Conservation (phyloP, 2,329 filamentous ascomycete genomes). For the Delphinella strobiligena region DNA sequence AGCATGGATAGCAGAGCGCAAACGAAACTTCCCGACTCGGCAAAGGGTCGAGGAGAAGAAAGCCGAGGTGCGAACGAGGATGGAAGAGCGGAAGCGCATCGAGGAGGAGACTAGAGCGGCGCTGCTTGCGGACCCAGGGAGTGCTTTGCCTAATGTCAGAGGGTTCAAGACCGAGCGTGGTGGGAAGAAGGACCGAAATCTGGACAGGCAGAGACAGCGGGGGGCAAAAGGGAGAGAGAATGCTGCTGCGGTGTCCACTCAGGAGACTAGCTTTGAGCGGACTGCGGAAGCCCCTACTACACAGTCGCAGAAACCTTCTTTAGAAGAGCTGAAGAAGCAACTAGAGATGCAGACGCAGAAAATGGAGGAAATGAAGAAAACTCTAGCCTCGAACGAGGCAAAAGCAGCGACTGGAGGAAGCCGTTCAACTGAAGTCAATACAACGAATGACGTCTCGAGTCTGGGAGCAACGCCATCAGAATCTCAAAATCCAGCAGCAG, state of each 20-base stretch:
- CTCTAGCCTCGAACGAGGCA: conserved; percentile 12
- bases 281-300: background rate
- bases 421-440: background rate
- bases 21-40: conserved; percentile 67
- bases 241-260: background rate
- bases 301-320: background rate
- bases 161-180: no score
- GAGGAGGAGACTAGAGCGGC: conserved; percentile 15
- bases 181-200: background rate
- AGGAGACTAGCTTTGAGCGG: background rate
- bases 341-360: conserved; percentile 10
- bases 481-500: conserved; percentile 11
- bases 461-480: background rate
- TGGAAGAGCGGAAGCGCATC: conserved; percentile 16
- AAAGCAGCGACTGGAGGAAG: conserved; percentile 1
- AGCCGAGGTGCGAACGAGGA: conserved; percentile 7
- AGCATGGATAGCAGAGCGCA: conserved; percentile 71
- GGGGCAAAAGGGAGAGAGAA: background rate
- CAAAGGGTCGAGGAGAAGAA: conserved; percentile 50
- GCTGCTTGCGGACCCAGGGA: background rate
- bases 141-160: background rate
- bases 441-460: background rate
- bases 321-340: conserved; percentile 11
- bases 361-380: conserved; percentile 23
- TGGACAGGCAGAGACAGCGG: background rate